phyloP scores from a whole-genome alignment of 1,284 basidiomycete species.

The Naganishia sp. region DNA sequence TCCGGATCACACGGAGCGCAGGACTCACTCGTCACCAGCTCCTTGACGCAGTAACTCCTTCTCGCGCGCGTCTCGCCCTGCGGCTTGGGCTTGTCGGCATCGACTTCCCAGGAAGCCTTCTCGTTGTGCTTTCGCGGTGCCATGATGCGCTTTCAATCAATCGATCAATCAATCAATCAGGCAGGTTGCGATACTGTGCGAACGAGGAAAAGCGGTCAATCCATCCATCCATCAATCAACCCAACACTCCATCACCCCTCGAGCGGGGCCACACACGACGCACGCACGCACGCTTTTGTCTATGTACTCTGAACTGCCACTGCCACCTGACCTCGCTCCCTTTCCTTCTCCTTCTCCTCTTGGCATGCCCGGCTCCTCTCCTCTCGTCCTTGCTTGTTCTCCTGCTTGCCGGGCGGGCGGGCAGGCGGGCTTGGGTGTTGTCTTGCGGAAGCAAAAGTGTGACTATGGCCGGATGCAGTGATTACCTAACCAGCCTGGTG shows the following conservation, averaged over 20 bases:
- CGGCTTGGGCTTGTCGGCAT: constrained; percentile 55
- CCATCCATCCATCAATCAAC: too few species aligned
- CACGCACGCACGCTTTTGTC: not conserved
- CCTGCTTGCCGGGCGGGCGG: too few species aligned
- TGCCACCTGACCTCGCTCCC: not conserved
- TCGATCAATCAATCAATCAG: too few species aligned
- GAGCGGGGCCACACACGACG: too few species aligned
- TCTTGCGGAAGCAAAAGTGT: not conserved
- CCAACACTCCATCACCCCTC: too few species aligned
- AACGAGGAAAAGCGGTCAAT: not conserved
- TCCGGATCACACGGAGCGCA: too few species aligned
- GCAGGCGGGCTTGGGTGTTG: not conserved
- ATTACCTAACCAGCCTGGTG: not conserved
- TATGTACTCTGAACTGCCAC: not conserved
- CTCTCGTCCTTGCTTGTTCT: too few species aligned
- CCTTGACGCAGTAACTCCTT: constrained; percentile 68
- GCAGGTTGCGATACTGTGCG: not conserved
- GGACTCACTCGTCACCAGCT: constrained; percentile 63
- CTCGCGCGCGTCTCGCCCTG: constrained; percentile 67
- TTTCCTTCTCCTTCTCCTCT: not conserved
- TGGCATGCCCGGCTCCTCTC: too few species aligned
- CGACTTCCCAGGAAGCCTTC: constrained; percentile 54
- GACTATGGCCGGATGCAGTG: too few species aligned
- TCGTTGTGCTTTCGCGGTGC: constrained; percentile 53
- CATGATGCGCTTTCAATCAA: constrained; percentile 47